phyloP scores from a whole-genome alignment of 1,139 yeast genomes.

The Debaryomyces fabryi region DNA sequence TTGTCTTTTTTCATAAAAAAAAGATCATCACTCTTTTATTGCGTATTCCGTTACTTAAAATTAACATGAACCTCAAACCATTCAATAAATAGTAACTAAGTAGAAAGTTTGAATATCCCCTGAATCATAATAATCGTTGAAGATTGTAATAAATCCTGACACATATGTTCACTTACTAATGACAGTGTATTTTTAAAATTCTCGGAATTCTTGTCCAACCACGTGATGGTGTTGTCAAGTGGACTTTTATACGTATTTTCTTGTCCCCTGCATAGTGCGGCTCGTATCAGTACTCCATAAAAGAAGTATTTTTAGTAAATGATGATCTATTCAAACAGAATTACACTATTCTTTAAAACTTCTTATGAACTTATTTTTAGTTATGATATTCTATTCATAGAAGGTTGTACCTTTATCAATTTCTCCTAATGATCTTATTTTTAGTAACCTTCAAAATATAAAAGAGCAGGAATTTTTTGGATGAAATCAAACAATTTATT shows the following conservation, averaged over 20 bases:
- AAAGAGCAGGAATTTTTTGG: background rate
- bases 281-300: background rate
- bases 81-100: too few relatives aligned
- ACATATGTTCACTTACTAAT: too few relatives aligned
- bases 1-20: too few relatives aligned
- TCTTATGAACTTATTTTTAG: background rate
- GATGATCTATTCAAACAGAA: background rate
- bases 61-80: too few relatives aligned
- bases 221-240: background rate
- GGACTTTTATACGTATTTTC: background rate
- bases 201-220: background rate
- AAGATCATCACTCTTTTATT: too few relatives aligned
- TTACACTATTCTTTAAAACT: background rate
- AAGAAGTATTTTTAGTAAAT: background rate
- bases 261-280: constrained; percentile 1
- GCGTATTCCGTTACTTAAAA: too few relatives aligned
- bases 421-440: background rate
- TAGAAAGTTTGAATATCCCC: too few relatives aligned
- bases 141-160: too few relatives aligned
- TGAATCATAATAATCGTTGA: too few relatives aligned
- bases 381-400: too few relatives aligned
- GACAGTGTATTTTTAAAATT: too few relatives aligned
- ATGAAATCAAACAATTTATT: background rate
- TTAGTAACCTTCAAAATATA: background rate
- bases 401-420: too few relatives aligned